phyloP scores from a whole-genome alignment of 2,329 filamentous ascomycete species.

The Botrytis pseudocinerea region DNA sequence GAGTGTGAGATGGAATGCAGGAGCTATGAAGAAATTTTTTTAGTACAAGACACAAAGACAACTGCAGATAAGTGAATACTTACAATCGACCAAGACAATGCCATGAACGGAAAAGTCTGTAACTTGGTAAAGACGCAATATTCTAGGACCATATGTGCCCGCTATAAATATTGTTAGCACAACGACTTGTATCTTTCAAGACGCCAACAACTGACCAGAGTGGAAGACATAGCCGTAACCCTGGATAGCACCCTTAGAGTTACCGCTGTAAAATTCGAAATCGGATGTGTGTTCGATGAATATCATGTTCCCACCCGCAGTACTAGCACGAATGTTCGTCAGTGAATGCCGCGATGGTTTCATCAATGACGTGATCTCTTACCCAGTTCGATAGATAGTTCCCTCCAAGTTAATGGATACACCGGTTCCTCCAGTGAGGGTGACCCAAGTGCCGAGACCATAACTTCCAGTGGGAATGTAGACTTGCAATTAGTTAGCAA shows the following conservation, averaged over 20 bases:
- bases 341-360: neutral
- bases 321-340: slow-evolving; percentile 21
- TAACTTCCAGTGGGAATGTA: slow-evolving; percentile 45
- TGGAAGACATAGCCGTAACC: slow-evolving; percentile 54
- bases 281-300: slow-evolving; percentile 51
- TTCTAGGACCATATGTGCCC: slow-evolving; percentile 29
- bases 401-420: slow-evolving; percentile 55
- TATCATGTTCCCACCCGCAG: slow-evolving; percentile 54
- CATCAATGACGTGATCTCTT: neutral
- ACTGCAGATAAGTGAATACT: neutral
- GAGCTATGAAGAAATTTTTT: slow-evolving; percentile 30
- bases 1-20: slow-evolving; percentile 47
- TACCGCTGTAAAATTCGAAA: slow-evolving; percentile 56
- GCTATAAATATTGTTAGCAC: slow-evolving; percentile 8
- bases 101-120: slow-evolving; percentile 34
- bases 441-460: slow-evolving; percentile 52
- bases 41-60: neutral
- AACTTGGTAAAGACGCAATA: slow-evolving; percentile 31
- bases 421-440: slow-evolving; percentile 48
- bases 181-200: neutral
- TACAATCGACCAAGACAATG: slow-evolving; percentile 33
- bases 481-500: slow-evolving; percentile 20
- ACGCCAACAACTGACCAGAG: slow-evolving; percentile 32
- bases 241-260: slow-evolving; percentile 53
- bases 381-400: slow-evolving; percentile 51